Conservation (phyloP, 164 flowering plant genomes). For the Liriodendron chinense region DNA sequence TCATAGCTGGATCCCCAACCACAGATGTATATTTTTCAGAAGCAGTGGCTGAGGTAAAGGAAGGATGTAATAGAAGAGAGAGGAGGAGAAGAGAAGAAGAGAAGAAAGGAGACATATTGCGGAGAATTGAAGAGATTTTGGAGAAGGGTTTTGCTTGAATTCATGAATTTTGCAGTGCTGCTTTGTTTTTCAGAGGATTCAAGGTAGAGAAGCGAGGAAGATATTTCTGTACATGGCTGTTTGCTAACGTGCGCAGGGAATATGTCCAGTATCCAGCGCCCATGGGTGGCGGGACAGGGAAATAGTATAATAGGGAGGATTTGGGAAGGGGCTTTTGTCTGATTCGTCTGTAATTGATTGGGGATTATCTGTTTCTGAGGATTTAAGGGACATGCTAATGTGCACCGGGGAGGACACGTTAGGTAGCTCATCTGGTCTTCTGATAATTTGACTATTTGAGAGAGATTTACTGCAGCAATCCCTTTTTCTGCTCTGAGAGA, state of each 20-base stretch:
- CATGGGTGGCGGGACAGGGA: background rate
- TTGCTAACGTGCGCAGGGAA: background rate
- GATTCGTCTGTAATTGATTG: background rate
- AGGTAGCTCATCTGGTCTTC: too few relatives aligned
- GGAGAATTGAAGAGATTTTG: background rate
- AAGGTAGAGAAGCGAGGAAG: background rate
- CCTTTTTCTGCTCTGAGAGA: background rate
- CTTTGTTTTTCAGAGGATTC: background rate
- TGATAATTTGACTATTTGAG: background rate
- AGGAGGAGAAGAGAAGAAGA: background rate
- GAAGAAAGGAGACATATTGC: conserved; percentile 5
- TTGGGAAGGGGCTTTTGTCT: background rate
- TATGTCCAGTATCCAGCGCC: background rate
- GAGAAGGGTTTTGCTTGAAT: background rate
- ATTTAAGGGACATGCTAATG: background rate
- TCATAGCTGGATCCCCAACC: conserved; percentile 58
- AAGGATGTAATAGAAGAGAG: background rate
- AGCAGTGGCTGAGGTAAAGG: background rate
- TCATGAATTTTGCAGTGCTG: background rate
- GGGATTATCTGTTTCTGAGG: background rate
- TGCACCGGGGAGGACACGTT: background rate
- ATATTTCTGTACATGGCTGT: background rate
- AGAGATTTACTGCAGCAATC: background rate
- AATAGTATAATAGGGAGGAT: background rate
- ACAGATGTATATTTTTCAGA: conserved; percentile 29